Evolutionary conservation across 78 protist species (phyloP), one percentile per base, ranked within the genome.

Genomic region (Cavenderia fasciculata): DNA sequence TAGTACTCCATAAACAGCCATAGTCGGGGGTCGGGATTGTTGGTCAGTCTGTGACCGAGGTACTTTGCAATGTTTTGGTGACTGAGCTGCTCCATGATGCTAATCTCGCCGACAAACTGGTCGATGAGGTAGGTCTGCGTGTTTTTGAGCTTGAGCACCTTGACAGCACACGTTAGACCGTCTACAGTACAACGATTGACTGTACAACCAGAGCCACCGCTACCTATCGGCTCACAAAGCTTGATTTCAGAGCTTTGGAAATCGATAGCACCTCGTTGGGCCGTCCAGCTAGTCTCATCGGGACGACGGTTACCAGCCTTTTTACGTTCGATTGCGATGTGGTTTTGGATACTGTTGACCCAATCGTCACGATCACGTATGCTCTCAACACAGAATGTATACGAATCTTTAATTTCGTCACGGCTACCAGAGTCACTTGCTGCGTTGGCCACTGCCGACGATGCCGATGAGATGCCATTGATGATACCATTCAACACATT

Each of bases 151-250:
- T 73, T 61, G 5, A 86, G 51, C 4, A 86, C 46, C 25, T 86
- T 86, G 2, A 86, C 93, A 33, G 93, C 93, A 73, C 93, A 86
- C 12, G 93, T 86, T 18, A 86, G 62, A 31, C 93, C 93, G 47
- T 86, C 87, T 44, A 86, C 54, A 1, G 87, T 86, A 19, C 93
- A 86, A 29, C 93, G 69, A 43, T 86, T 74, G 5, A 86, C 93
- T 7, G 66, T 41, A 25, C 87, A 74, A 18, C 93, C 93, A 86
- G 82, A 66, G 44, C 93, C 93, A 68, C 93, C 93, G 21, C 54
- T 31, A 1, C 93, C 93, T 19, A 86, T 43, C 47, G 44, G 68
- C 69, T 86, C 93, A 41, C 74, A 86, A 14, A 86, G 19, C 66
- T 74, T 56, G 57, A 79, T 79, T 0, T 79, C 88, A 0, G 61